Evolutionary conservation across 257 asterid genomes (phyloP).

Genomic region (Fraxinus quadrangulata): DNA sequence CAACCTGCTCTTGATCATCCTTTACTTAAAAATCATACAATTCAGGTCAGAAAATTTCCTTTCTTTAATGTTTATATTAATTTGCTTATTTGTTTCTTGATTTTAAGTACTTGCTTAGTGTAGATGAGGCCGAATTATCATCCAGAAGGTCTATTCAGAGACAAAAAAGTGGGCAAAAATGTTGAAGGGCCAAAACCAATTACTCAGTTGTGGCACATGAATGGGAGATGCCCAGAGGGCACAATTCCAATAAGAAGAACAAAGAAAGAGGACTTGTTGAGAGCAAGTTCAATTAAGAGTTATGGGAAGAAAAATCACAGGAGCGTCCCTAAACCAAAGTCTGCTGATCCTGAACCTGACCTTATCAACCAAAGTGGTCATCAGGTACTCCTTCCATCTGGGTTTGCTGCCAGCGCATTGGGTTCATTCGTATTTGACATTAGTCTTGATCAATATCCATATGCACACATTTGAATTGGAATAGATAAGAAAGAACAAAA

Average conservation of each 20-base stretch:
- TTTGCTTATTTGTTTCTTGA: constrained; percentile 8
- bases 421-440: not conserved
- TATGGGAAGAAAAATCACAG: constrained; percentile 67
- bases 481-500: not conserved
- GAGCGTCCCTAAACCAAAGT: constrained; percentile 49
- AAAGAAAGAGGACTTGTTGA: constrained; percentile 54
- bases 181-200: constrained; percentile 37
- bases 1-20: constrained; percentile 94
- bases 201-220: constrained; percentile 68
- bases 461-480: not conserved
- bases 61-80: not conserved
- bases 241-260: constrained; percentile 87
- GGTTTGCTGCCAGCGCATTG: not conserved
- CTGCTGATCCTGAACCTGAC: constrained; percentile 62
- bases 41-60: constrained; percentile 51
- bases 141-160: constrained; percentile 62
- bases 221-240: constrained; percentile 74
- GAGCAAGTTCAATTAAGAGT: constrained; percentile 58
- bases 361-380: constrained; percentile 70
- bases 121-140: constrained; percentile 81
- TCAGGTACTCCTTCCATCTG: constrained; percentile 49
- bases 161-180: constrained; percentile 32
- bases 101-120: constrained; percentile 15
- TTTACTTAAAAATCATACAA: constrained; percentile 57
- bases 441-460: not conserved